phyloP scores from a whole-genome alignment of 768 basidiomycete species.

The Mycena olivaceomarginata region DNA sequence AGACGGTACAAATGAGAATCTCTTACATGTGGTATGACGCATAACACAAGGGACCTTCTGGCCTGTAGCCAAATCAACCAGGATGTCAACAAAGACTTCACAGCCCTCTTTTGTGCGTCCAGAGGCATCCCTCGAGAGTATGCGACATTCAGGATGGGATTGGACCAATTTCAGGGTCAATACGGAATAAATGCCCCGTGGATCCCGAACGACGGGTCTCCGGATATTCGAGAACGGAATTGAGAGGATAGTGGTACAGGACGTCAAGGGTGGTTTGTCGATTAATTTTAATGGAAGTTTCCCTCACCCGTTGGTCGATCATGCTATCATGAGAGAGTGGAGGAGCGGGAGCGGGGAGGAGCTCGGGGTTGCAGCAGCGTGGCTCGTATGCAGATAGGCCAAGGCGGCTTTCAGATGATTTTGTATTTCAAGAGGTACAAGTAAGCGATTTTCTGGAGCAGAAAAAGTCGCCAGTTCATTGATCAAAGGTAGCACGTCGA shows the following conservation, averaged over 20 bases:
- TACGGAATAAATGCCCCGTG: not conserved
- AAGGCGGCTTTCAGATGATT: too few relatives aligned
- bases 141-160: not conserved
- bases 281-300: not conserved
- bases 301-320: too few relatives aligned
- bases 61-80: not conserved
- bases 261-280: not conserved
- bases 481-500: too few relatives aligned
- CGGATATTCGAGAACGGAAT: not conserved
- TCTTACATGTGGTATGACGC: not conserved
- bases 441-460: not conserved
- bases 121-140: conserved; percentile 1
- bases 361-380: too few relatives aligned
- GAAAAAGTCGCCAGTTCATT: too few relatives aligned
- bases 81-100: not conserved
- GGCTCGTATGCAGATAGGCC: too few relatives aligned
- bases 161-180: not conserved
- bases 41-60: not conserved
- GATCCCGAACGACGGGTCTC: not conserved
- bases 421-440: too few relatives aligned
- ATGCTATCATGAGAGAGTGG: too few relatives aligned
- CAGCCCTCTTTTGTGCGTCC: not conserved
- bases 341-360: too few relatives aligned
- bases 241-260: not conserved
- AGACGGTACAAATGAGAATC: not conserved